These are phyloP conservation scores for Groenewaldozyma salmanticensis DNA, from an alignment of 805 yeast genomes.

Conservation along the genomic window DNA sequence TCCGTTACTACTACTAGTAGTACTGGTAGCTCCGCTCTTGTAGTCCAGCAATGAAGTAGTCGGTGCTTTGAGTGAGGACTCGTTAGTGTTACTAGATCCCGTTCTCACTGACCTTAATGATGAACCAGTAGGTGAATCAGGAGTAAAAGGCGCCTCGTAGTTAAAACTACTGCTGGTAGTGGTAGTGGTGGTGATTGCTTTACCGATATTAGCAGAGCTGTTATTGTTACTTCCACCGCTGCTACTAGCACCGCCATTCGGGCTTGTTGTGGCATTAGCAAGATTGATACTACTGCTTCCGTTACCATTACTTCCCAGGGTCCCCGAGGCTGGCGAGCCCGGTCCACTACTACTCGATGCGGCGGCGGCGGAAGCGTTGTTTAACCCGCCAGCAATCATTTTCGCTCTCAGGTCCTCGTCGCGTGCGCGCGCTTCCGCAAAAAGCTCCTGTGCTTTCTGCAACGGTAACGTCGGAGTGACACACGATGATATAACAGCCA, in stretches of 20 bases:
- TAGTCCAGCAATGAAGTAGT: not conserved
- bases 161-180: constrained; percentile 1
- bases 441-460: constrained; percentile 74
- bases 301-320: not conserved
- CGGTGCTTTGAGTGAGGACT: constrained; percentile 10
- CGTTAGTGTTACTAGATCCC: constrained; percentile 16
- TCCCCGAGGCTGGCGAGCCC: not conserved
- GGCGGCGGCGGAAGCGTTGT: constrained; percentile 2
- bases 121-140: constrained; percentile 17
- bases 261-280: not conserved
- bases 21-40: not conserved
- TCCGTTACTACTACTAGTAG: constrained; percentile 2
- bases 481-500: constrained; percentile 87
- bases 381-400: constrained; percentile 18
- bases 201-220: not conserved
- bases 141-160: constrained; percentile 8
- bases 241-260: not conserved
- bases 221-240: constrained; percentile 1
- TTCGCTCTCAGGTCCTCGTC: constrained; percentile 18
- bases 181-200: not conserved
- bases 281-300: not conserved
- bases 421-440: constrained; percentile 49
- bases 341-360: not conserved
- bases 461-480: constrained; percentile 92
- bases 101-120: constrained; percentile 16